These are phyloP conservation scores for Pistacia integerrima DNA, from an alignment of 345 rosid genomes.

Conservation along the genomic window DNA sequence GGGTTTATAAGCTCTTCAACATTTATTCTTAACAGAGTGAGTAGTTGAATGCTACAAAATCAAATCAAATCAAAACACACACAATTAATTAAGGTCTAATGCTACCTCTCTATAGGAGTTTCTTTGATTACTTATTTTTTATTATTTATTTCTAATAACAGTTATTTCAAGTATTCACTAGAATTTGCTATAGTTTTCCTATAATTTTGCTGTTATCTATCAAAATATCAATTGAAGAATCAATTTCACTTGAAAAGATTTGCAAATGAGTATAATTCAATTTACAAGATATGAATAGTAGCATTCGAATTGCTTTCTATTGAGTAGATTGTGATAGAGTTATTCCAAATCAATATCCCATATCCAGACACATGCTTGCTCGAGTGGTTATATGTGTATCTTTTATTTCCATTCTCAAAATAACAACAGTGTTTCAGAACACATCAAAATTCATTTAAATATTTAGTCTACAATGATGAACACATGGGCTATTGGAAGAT, in stretches of 20 bases:
- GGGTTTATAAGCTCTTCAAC: no score
- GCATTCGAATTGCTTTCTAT: neutral
- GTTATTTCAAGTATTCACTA: no score
- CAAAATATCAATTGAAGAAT: no score
- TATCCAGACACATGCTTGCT: neutral
- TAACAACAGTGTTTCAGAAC: neutral
- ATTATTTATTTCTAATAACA: no score
- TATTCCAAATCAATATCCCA: neutral
- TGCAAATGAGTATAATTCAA: neutral
- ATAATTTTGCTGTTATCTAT: no score
- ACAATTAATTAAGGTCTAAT: no score
- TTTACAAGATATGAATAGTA: neutral
- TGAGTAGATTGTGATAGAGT: neutral
- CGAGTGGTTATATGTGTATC: neutral
- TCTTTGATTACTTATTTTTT: no score
- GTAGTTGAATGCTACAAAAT: no score
- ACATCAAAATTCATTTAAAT: neutral
- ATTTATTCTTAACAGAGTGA: no score
- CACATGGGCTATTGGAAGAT: neutral
- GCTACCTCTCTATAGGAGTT: no score
- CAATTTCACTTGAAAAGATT: neutral
- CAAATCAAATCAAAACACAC: no score
- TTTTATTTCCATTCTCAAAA: neutral
- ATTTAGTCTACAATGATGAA: neutral
- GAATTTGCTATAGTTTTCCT: no score